Evolutionary conservation across 768 basidiomycete genomes (phyloP), one percentile per base, ranked within the genome.

Genomic region (Albatrellus ellisii): DNA sequence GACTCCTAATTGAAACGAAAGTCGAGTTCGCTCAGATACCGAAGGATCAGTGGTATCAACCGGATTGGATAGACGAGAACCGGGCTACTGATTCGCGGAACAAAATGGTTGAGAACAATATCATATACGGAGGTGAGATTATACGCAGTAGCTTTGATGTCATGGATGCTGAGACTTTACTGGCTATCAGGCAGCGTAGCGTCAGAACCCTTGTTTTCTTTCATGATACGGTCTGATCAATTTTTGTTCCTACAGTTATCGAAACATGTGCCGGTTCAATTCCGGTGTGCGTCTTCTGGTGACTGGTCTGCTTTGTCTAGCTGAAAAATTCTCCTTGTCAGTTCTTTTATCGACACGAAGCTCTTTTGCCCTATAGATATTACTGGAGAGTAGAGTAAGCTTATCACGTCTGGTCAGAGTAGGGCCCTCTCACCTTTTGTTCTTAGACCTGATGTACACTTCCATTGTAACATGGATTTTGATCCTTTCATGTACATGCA

Each of bases 231-330:
- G 31, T 35, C 46, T 22, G 20, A 41, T 20, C 7, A 42, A 26
- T 17, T 33, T 31, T 1, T 26, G 38, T 14, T 40, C 18, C 37
- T 39, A 25, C 51, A 79, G 75, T n/a, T 81, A 84, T 50, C 68
- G 78, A n/a, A 79, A 81, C 42, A 82, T 84, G 81, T 83, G 81
- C 55, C 66, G 80, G 27, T 84, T 73, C 59, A 79, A 81, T 56
- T 80, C 77, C 1, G 79, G 76, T 2, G 75, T 77, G 48, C 46
- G 70, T 56, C 11, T 26, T 17, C 7, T 12, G 6, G 12, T 39
- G 5, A 2, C 24, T 14, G 10, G 21, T 8, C 22, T 8, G 12
- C 4, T 11, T 26, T 18, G 18, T 15, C 12, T 4, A 14, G 6
- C 2, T 22, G 6, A 26, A 2, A 14, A 6, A 3, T 8, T 27